These are phyloP conservation scores for Ascochyta lentis DNA, from an alignment of 2,329 filamentous ascomycete genomes.

Conservation along the genomic window DNA sequence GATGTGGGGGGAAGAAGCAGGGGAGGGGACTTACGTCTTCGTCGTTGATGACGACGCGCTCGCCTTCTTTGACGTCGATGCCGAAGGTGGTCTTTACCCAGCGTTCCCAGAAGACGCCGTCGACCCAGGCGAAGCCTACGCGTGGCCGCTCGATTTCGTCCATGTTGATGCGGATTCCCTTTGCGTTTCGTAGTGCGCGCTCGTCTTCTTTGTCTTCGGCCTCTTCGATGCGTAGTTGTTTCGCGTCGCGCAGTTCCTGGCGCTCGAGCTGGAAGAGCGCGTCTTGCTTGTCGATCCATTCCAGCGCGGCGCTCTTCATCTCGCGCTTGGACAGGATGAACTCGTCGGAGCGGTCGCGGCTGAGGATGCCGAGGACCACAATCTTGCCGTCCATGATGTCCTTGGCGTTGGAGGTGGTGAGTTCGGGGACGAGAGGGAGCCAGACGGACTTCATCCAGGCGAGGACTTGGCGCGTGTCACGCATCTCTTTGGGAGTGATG, in stretches of 20 bases:
- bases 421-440: slow-evolving; percentile 93
- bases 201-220: slow-evolving; percentile 93
- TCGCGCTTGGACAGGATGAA: slow-evolving; percentile 82
- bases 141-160: slow-evolving; percentile 85
- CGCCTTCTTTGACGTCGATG: slow-evolving; percentile 82
- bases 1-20: neutral
- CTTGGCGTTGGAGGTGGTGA: slow-evolving; percentile 87
- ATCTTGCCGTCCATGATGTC: slow-evolving; percentile 96
- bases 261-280: slow-evolving; percentile 90
- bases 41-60: slow-evolving; percentile 95
- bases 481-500: slow-evolving; percentile 88
- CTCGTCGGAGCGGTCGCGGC: slow-evolving; percentile 77
- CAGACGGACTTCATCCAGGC: slow-evolving; percentile 96
- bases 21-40: slow-evolving; percentile 75
- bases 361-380: slow-evolving; percentile 91
- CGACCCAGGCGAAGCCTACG: slow-evolving; percentile 95
- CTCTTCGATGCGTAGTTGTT: slow-evolving; percentile 94
- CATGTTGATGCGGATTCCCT: slow-evolving; percentile 91
- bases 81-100: slow-evolving; percentile 97
- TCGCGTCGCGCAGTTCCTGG: slow-evolving; percentile 90
- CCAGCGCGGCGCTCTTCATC: slow-evolving; percentile 91
- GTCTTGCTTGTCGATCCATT: slow-evolving; percentile 98
- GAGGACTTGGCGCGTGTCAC: slow-evolving; percentile 79
- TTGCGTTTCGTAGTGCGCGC: slow-evolving; percentile 82
- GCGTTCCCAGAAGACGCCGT: slow-evolving; percentile 95